Evolutionary conservation across 75 land plant species (phyloP).

Genomic region (Larix kaempferi): DNA sequence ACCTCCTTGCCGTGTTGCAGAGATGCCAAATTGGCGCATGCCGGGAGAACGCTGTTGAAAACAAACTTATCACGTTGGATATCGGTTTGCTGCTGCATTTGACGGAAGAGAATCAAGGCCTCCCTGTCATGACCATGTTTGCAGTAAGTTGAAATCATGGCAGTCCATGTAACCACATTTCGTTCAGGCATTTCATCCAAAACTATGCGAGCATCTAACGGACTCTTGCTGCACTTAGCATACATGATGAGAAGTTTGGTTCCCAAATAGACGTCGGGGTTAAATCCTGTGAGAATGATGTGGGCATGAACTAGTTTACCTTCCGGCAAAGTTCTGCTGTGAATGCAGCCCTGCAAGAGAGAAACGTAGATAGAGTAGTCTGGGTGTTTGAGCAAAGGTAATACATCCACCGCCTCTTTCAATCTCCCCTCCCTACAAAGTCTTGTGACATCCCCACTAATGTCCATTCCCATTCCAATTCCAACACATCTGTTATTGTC

Average conservation of each 20-base stretch:
- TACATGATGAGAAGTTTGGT: neutral
- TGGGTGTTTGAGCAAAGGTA: too few relatives aligned
- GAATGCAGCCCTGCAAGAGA: too few relatives aligned
- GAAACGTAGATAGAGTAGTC: too few relatives aligned
- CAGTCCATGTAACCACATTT: conserved; percentile 1
- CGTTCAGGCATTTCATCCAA: conserved; percentile 1
- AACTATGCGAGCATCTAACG: neutral
- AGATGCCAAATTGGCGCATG: conserved; percentile 8
- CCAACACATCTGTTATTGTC: too few relatives aligned
- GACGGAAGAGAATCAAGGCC: neutral
- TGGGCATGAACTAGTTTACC: too few relatives aligned
- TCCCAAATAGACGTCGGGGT: neutral
- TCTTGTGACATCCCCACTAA: too few relatives aligned
- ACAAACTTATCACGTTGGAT: conserved; percentile 11
- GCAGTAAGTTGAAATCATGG: neutral
- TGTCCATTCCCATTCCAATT: too few relatives aligned
- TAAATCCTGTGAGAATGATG: too few relatives aligned
- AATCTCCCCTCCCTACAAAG: too few relatives aligned
- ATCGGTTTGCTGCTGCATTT: conserved; percentile 3
- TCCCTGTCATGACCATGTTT: neutral
- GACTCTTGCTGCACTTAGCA: neutral
- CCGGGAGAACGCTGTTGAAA: neutral
- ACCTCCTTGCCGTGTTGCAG: conserved; percentile 19
- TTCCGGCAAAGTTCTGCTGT: too few relatives aligned
- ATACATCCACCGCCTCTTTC: too few relatives aligned